Base-by-base conservation (phyloP, 352 stramenopile species). In the Phytophthora sp. region DNA sequence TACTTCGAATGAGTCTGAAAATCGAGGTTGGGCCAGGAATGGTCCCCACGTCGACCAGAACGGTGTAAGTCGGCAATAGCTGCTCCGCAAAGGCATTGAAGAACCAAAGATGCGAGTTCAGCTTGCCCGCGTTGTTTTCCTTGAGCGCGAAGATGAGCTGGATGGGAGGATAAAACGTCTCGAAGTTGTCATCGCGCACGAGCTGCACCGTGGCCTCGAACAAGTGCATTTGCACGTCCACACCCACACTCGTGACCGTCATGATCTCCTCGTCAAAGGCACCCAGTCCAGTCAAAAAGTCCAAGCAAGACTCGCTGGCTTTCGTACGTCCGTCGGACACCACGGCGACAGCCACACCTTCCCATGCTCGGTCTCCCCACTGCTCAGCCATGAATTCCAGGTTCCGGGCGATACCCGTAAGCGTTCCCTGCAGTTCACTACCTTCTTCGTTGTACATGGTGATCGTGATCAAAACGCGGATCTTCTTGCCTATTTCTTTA, bases 71-170 rank as follows among this genome's bases (percentile, higher is more conserved):
- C 0, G 77, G 77, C 31, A 81, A 54, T 2, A 87, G 54, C 41
- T 84, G 77, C 51, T 84, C 76, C n/a, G 69, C 63, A 38, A 87
- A 87, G 15, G 70, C 77, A 39, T 76, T 84, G 51, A 84, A 87
- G 55, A 84, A 84, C 77, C 74, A 87, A 18, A 83, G 23, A 43
- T 84, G 77, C 21, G 74, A 84, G 58, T 84, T 72, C 12, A 87
- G 61, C 50, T 84, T 80, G 55, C 77, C 74, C 12, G 61, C 66
- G 20, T 81, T 82, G 54, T 74, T 43, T 57, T 87, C 74, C 38
- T 87, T 87, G 24, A 87, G 66, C 26, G 66, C 77, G 54, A 75
- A 81, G 13, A 82, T 74, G 30, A 84, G 48, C 57, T 83, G 77
- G 18, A 87, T 65, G 12, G 77, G 77, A 2, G 71, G 72, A 41